These are phyloP conservation scores for Ensete ventricosum DNA, from an alignment of 176 grass and related monocot genomes.

Conservation along the genomic window DNA sequence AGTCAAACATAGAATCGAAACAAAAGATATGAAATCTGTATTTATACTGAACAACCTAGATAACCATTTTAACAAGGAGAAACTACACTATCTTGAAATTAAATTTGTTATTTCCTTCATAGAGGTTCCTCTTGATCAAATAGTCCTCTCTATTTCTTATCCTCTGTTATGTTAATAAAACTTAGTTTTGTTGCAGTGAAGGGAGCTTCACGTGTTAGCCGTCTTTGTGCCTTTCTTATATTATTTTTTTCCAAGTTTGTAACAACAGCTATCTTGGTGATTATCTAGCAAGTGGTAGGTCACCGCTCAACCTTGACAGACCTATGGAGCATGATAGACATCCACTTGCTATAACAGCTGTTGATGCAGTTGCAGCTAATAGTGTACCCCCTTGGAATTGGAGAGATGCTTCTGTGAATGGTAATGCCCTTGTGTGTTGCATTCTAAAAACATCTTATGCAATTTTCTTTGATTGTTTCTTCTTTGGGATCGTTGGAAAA, in stretches of 20 bases:
- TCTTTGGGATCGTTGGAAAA: background rate
- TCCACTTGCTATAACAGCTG: constrained; percentile 57
- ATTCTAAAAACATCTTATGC: background rate
- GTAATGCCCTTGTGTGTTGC: constrained; percentile 22
- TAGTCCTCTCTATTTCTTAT: background rate
- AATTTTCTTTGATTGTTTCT: background rate
- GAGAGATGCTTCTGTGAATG: constrained; percentile 85
- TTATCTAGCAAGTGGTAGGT: constrained; percentile 51
- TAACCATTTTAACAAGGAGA: too few species aligned
- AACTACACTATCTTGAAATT: too few species aligned
- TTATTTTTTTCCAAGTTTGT: background rate
- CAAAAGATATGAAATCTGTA: too few species aligned
- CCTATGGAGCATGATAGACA: constrained; percentile 62
- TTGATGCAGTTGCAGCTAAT: constrained; percentile 70
- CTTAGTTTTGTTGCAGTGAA: background rate
- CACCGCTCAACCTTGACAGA: constrained; percentile 59
- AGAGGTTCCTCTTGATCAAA: too few species aligned
- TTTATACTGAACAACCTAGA: too few species aligned
- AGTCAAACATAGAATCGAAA: too few species aligned
- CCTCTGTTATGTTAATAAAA: background rate
- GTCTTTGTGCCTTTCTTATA: background rate
- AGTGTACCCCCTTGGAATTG: constrained; percentile 97
- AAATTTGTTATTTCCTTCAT: too few species aligned
- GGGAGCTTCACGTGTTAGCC: background rate
- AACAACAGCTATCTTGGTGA: background rate